Evolutionary conservation across 768 basidiomycete genomes (phyloP), one percentile per base, ranked within the genome.

Genomic region (Botryobasidium botryosum): DNA sequence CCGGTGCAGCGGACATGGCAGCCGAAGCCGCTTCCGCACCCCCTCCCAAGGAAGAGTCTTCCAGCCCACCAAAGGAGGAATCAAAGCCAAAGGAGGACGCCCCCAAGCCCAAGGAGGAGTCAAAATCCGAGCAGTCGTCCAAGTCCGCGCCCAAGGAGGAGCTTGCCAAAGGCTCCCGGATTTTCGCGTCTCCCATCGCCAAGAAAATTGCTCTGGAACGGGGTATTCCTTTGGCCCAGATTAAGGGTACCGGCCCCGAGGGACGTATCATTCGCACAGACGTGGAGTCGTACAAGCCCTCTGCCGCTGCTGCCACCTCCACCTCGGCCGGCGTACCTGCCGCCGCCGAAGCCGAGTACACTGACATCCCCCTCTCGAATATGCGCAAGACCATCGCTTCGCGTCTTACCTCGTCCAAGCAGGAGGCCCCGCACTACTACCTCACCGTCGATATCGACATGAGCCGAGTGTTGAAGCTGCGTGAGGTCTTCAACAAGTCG

Each of bases 391-490:
- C 76, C 33, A 99, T 99, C 58, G 94, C 85, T 45, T 53, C 75
- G 32, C 83, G 94, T 53, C 75, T 99, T 52, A 75, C 78, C 0
- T 84, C 96, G 65, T 86, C 85, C 48, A 97, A 94, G 65, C 80
- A 85, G 62, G 79, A 87, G 54, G 57, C 88, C n/a, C 94, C 94
- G 4, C 92, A 97, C 61, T 99, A 92, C 66, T 97, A 97, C 63
- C 63, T 96, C 53, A 96, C 94, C 3, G 74, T 86, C 35, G 85
- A 96, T 56, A 71, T 97, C 61, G 79, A 82, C 67, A 94, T 99
- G 90, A 91, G 87, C 69, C 84, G 85, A 69, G 78, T 88, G 17
- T 61, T 83, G 58, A 97, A 94, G 65, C 72, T 99, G 51, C 72
- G 94, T 40, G 78, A 92, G 63, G 79, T 96, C 51, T 97, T 99